Evolutionary conservation across 441 rosid genomes (phyloP).

Genomic region (Erodium trifolium): DNA sequence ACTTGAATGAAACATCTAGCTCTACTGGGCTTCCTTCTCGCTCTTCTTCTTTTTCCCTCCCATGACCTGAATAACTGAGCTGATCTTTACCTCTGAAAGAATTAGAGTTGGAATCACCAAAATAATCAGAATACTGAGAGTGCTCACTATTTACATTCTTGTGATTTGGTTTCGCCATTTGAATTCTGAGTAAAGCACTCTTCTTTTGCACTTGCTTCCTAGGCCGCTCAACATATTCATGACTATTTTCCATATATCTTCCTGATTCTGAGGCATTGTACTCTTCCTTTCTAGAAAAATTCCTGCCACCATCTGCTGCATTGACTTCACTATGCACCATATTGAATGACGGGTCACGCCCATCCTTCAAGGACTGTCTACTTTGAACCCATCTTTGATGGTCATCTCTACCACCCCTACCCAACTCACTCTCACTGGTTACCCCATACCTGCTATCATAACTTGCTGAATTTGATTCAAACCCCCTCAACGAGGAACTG

Average conservation of each 20-base stretch:
- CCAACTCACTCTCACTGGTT: constrained; percentile 21
- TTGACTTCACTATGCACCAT: constrained; percentile 22
- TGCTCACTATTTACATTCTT: constrained; percentile 46
- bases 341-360: constrained; percentile 25
- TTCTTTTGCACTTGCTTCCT: constrained; percentile 60
- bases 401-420: constrained; percentile 26
- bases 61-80: constrained; percentile 27
- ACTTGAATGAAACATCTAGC: constrained; percentile 81
- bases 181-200: constrained; percentile 86
- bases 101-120: constrained; percentile 35
- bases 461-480: constrained; percentile 27
- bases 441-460: constrained; percentile 28
- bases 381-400: constrained; percentile 34
- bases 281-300: constrained; percentile 31
- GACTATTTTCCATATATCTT: constrained; percentile 41
- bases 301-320: constrained; percentile 28
- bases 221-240: constrained; percentile 36
- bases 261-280: constrained; percentile 34
- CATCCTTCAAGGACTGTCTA: constrained; percentile 24
- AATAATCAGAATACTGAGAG: constrained; percentile 29
- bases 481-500: constrained; percentile 21
- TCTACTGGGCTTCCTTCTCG: constrained; percentile 42
- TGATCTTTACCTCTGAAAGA: constrained; percentile 47
- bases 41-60: constrained; percentile 13
- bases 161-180: constrained; percentile 39